These are phyloP conservation scores for Epichloe uncinata DNA, from an alignment of 2,329 filamentous ascomycete genomes.

Conservation along the genomic window DNA sequence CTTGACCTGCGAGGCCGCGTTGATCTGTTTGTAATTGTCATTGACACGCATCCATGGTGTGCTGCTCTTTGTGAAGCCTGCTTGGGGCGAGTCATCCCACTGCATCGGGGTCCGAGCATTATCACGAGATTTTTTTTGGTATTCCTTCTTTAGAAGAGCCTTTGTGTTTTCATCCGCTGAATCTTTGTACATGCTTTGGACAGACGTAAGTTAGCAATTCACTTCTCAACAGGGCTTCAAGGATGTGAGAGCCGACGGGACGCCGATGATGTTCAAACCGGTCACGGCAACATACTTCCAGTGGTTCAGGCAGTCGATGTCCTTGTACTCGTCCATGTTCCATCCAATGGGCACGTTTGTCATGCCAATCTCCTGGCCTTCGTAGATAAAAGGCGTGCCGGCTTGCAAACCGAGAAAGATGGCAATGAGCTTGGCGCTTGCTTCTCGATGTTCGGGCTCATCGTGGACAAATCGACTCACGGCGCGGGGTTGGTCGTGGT, in stretches of 20 bases:
- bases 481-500: slow-evolving; percentile 51
- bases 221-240: too few relatives aligned
- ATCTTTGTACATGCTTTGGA: slow-evolving; percentile 24
- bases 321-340: slow-evolving; percentile 53
- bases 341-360: slow-evolving; percentile 47
- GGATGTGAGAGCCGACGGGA: too few relatives aligned
- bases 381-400: slow-evolving; percentile 55
- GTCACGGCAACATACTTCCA: slow-evolving; percentile 25
- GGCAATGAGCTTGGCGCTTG: slow-evolving; percentile 46
- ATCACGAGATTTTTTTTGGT: slow-evolving; percentile 50
- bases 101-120: slow-evolving; percentile 62
- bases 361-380: slow-evolving; percentile 58
- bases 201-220: not conserved
- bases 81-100: slow-evolving; percentile 48
- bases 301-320: slow-evolving; percentile 45
- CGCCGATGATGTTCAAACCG: not conserved
- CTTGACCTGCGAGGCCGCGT: slow-evolving; percentile 41
- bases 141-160: slow-evolving; percentile 25
- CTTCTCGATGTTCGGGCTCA: slow-evolving; percentile 31
- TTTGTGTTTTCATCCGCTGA: slow-evolving; percentile 25
- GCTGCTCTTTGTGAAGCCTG: slow-evolving; percentile 46
- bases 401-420: slow-evolving; percentile 42
- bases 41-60: slow-evolving; percentile 61
- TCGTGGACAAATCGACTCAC: slow-evolving; percentile 42
- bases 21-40: slow-evolving; percentile 47